A percentile compares a stretch with the other conserved stretches of the same genome.
phyloP scores from a whole-genome alignment of 116 monocot genomes.

The Papilionanthe hybrid region DNA sequence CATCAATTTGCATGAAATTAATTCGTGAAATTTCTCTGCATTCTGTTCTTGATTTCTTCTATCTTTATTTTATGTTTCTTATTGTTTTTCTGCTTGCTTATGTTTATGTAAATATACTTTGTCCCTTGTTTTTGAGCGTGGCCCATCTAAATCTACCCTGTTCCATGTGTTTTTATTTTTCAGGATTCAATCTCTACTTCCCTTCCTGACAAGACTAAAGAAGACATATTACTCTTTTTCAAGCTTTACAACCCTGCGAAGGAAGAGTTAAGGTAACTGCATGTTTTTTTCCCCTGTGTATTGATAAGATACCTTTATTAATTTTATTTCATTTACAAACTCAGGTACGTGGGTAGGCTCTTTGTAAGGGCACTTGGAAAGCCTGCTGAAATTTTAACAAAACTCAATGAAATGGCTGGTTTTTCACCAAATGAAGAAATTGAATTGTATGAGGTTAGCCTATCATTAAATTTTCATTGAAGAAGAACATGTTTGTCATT shows the following conservation, averaged over 20 bases:
- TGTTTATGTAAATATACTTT: background rate
- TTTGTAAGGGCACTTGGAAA: slow-evolving; percentile 89
- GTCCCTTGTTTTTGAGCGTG: background rate
- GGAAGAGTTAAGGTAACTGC: slow-evolving; percentile 81
- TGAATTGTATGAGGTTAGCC: slow-evolving; percentile 87
- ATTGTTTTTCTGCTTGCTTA: background rate
- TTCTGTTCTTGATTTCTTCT: background rate
- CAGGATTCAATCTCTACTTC: slow-evolving; percentile 68
- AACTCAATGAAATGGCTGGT: slow-evolving; percentile 92
- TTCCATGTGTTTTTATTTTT: background rate
- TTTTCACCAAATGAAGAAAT: slow-evolving; percentile 79
- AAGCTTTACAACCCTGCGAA: slow-evolving; percentile 96
- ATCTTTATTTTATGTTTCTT: background rate
- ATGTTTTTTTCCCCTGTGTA: background rate
- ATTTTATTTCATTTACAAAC: background rate
- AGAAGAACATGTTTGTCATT: background rate
- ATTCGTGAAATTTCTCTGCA: background rate
- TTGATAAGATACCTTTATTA: background rate
- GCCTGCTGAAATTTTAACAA: slow-evolving; percentile 69
- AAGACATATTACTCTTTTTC: slow-evolving; percentile 95
- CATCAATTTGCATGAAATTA: background rate
- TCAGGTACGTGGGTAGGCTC: slow-evolving; percentile 82
- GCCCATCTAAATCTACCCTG: background rate
- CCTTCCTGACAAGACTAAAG: slow-evolving; percentile 85
- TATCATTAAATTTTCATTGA: background rate